Percentiles rank a stretch among this genome's conserved stretches.
Evolutionary conservation across 768 basidiomycete genomes (phyloP).

Genomic region (Boletus edulis): DNA sequence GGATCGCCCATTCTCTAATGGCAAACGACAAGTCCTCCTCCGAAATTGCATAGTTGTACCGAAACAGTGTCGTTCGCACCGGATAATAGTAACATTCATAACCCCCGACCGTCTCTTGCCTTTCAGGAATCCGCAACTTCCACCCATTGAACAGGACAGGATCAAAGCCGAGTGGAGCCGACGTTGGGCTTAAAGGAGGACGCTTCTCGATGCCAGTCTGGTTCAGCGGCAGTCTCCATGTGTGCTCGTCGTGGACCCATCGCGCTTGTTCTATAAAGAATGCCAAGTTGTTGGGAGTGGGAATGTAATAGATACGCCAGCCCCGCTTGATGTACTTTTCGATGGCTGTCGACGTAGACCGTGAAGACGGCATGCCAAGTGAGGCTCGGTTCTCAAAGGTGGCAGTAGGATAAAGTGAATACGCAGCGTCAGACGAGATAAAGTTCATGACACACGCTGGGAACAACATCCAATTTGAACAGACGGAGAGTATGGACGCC

Average conservation of each 20-base stretch:
- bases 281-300: neutral
- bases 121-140: neutral
- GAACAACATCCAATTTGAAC: neutral
- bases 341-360: slow-evolving; percentile 3
- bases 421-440: slow-evolving; percentile 39
- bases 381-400: slow-evolving; percentile 37
- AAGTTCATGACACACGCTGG: slow-evolving; percentile 33
- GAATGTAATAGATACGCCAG: slow-evolving; percentile 18
- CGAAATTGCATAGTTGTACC: slow-evolving; percentile 25
- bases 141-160: slow-evolving; percentile 17
- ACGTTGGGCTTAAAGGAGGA: too few species aligned
- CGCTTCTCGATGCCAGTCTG: too few species aligned
- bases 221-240: too few species aligned
- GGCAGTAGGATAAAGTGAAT: slow-evolving; percentile 39
- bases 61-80: slow-evolving; percentile 21
- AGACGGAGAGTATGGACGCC: too few species aligned
- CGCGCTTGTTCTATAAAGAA: slow-evolving; percentile 24
- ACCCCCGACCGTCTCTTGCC: rapidly evolving
- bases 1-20: slow-evolving; percentile 6
- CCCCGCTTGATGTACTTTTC: slow-evolving; percentile 39
- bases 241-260: slow-evolving; percentile 30
- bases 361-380: slow-evolving; percentile 18
- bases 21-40: neutral
- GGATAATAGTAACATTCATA: neutral
- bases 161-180: too few species aligned